Conservation (phyloP, 2,329 filamentous ascomycete genomes). For the Elsinoe fawcettii region DNA sequence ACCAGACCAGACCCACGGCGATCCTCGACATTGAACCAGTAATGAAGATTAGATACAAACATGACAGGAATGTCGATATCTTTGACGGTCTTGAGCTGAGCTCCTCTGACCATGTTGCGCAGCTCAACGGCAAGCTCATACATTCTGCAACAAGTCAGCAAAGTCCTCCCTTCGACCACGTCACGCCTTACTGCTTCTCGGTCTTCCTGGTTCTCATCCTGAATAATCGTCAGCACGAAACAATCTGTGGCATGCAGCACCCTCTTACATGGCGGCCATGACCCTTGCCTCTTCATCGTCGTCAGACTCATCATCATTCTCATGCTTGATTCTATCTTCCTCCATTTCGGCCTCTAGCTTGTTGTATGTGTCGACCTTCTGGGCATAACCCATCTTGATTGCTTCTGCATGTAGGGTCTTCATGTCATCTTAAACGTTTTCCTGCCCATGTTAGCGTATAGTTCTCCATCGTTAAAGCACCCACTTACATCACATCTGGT, state of each 20-base stretch:
- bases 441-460: not conserved
- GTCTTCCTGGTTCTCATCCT: not conserved
- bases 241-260: too few relatives aligned
- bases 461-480: too few relatives aligned
- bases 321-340: not conserved
- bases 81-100: conserved; percentile 13
- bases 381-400: not conserved
- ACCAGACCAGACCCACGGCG: not conserved
- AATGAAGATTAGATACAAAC: conserved; percentile 25
- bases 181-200: not conserved
- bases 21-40: conserved; percentile 15
- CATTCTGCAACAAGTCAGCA: not conserved
- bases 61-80: conserved; percentile 19
- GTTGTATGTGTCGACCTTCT: not conserved
- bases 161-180: not conserved
- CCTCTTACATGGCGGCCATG: not conserved
- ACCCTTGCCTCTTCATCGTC: not conserved
- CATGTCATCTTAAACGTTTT: not conserved
- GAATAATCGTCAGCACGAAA: not conserved
- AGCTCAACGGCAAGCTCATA: conserved; percentile 18
- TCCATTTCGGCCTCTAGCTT: not conserved
- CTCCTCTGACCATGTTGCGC: conserved; percentile 18
- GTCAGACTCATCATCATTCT: not conserved
- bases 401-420: not conserved
- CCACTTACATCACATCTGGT: conserved; percentile 21